Percentiles rank a stretch among this genome's conserved stretches.
These are phyloP conservation scores for Symbiotaphrina buchneri DNA, from an alignment of 495 filamentous ascomycete genomes.

Conservation along the genomic window DNA sequence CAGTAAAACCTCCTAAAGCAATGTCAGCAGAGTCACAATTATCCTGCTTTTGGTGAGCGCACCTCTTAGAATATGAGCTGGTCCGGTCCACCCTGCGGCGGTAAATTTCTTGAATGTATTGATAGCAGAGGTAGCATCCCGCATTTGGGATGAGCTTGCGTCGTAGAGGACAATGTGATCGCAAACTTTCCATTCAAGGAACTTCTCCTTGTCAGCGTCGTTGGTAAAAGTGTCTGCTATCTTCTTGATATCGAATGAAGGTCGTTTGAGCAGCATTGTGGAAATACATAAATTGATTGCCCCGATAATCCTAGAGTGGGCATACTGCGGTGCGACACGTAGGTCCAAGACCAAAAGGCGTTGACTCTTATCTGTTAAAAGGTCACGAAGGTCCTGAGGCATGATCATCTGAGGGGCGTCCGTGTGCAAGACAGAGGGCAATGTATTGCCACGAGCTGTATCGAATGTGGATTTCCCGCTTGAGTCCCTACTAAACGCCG, in stretches of 20 bases:
- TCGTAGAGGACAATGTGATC: slow-evolving; percentile 78
- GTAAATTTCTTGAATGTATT: slow-evolving; percentile 88
- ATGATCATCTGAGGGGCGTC: too few species aligned
- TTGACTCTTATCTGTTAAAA: slow-evolving; percentile 32
- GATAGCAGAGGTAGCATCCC: slow-evolving; percentile 51
- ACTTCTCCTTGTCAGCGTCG: slow-evolving; percentile 46
- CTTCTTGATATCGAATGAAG: slow-evolving; percentile 80
- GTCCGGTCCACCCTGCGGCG: slow-evolving; percentile 60
- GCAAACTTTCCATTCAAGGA: slow-evolving; percentile 50
- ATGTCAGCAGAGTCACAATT: neutral
- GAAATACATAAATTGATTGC: slow-evolving; percentile 90
- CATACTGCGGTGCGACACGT: slow-evolving; percentile 64
- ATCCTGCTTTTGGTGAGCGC: slow-evolving; percentile 9
- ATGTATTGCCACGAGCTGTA: too few species aligned
- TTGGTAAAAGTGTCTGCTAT: slow-evolving; percentile 71
- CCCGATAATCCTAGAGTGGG: slow-evolving; percentile 45
- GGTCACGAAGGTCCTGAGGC: slow-evolving; percentile 35
- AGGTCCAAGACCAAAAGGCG: slow-evolving; percentile 67
- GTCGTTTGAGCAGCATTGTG: slow-evolving; percentile 76
- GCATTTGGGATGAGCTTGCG: slow-evolving; percentile 43
- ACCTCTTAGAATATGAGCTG: slow-evolving; percentile 44
- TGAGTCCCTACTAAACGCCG: too few species aligned
- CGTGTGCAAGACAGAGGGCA: too few species aligned
- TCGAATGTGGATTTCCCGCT: too few species aligned
- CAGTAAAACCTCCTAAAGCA: slow-evolving; percentile 19